These are phyloP conservation scores for Paramecium biaurelia DNA, from an alignment of 73 alveolate species.

Conservation along the genomic window DNA sequence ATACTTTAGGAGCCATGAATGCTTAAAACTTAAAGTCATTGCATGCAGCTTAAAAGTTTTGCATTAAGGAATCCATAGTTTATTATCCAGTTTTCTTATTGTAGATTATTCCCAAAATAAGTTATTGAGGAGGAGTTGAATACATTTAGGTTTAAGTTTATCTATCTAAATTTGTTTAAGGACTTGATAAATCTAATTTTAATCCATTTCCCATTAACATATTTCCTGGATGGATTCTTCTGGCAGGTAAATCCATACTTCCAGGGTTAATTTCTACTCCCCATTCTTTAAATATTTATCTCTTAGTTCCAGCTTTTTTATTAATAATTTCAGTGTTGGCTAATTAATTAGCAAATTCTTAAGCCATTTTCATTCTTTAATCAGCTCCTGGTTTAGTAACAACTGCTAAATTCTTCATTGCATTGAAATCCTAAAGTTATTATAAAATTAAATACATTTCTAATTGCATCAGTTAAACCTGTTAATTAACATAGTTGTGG, in stretches of 20 bases:
- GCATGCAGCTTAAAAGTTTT: constrained; percentile 37
- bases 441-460: constrained; percentile 49
- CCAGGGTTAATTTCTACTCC: constrained; percentile 73
- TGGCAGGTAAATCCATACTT: constrained; percentile 54
- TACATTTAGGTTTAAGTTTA: constrained; percentile 84
- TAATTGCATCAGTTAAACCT: constrained; percentile 93
- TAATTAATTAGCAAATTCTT: constrained; percentile 64
- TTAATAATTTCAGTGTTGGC: constrained; percentile 60
- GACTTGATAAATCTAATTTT: constrained; percentile 65
- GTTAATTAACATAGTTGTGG: constrained; percentile 23
- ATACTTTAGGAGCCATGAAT: neutral
- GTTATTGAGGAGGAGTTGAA: constrained; percentile 36
- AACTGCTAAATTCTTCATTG: constrained; percentile 87
- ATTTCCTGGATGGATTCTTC: constrained; percentile 67
- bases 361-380: constrained; percentile 83
- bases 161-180: constrained; percentile 76
- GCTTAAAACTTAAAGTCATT: constrained; percentile 36
- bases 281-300: constrained; percentile 80
- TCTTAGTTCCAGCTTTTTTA: constrained; percentile 62
- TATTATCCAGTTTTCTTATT: neutral
- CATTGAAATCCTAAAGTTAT: constrained; percentile 71
- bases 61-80: constrained; percentile 18
- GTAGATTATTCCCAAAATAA: neutral
- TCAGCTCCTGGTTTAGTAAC: constrained; percentile 85
- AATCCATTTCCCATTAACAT: constrained; percentile 70